A percentile compares a stretch with the other conserved stretches of the same genome.
Conservation (phyloP, 306 rosid genomes). For the Albizia julibrissin region DNA sequence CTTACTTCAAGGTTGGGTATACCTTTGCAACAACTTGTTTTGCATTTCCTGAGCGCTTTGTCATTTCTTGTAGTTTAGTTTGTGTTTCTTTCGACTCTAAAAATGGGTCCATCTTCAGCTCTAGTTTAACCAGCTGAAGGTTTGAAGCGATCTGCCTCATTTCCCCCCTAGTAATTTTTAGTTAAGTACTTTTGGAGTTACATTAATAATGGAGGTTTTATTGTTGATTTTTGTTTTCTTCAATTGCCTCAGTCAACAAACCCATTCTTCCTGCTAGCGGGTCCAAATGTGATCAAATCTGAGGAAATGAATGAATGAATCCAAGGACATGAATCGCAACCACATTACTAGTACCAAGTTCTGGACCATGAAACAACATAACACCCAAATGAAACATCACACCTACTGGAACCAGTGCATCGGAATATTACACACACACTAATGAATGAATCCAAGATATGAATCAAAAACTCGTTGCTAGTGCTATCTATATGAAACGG, state of each 20-base stretch:
- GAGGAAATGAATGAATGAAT: conserved; percentile 44
- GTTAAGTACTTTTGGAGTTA: conserved; percentile 14
- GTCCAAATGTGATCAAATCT: conserved; percentile 95
- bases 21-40: no score
- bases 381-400: no score
- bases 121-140: conserved; percentile 58
- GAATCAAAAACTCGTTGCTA: no score
- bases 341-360: no score
- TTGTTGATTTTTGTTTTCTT: conserved; percentile 30
- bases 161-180: not conserved
- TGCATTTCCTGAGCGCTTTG: no score
- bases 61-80: not conserved
- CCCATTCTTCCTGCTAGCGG: conserved; percentile 86
- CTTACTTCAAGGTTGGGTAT: no score
- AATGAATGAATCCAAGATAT: no score
- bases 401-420: no score
- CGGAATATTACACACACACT: no score
- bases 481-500: no score
- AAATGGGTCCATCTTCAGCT: conserved; percentile 45
- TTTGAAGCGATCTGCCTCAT: not conserved
- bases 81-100: not conserved
- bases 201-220: not conserved
- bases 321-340: no score
- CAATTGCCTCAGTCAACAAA: conserved; percentile 63
- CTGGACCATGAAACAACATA: no score